Base-by-base conservation (phyloP, 129 eudicot genomes). In the Lonicera japonica region DNA sequence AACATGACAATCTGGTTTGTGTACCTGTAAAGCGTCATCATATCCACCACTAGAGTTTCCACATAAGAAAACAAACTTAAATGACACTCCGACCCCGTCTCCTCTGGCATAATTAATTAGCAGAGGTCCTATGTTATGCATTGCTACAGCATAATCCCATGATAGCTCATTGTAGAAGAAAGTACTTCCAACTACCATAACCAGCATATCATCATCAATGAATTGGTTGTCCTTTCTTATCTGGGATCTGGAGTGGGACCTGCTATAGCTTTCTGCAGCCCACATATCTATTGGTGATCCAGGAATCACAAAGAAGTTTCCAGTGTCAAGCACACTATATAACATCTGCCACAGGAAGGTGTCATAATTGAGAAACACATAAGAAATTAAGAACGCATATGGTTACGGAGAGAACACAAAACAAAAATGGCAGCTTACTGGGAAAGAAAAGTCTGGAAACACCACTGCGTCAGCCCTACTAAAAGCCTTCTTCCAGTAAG, bases 281-380 rank as follows among this genome's bases (percentile, higher is more conserved):
- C 96, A 92, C 74, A 80, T 84, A 70, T 92, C 99, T 71, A 78
- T 22, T 58, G 99, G 99, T 80, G 99, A 85, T 74, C 96, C 99
- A 82, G 99, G 99, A 83, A 87, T 83, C 76, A 92, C 99, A 80
- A 82, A 78, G 89, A 92, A 92, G 92, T 92, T 92, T 88, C 99
- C 99, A 68, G 84, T 76, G 85, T 92, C 99, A 74, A 92, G 91
- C 75, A 65, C 77, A 76, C 95, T 92, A 79, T 92, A 92, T 66
- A 92, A 73, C 89, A 92, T 92, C 99, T 92, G 96, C 66, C 56
- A 76, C 82, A 83, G 64, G 56, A 68, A 82, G 63, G 39, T 29
- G 79, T 64, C 68, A 70, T 63, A 64, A 70, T 58, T 75, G 77
- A 81, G 73, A 75, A 72, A 68, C 29, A 47, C 21, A 76, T 17